Conservation (phyloP, 2,329 filamentous ascomycete species). For the Colletotrichum orchidophilum region DNA sequence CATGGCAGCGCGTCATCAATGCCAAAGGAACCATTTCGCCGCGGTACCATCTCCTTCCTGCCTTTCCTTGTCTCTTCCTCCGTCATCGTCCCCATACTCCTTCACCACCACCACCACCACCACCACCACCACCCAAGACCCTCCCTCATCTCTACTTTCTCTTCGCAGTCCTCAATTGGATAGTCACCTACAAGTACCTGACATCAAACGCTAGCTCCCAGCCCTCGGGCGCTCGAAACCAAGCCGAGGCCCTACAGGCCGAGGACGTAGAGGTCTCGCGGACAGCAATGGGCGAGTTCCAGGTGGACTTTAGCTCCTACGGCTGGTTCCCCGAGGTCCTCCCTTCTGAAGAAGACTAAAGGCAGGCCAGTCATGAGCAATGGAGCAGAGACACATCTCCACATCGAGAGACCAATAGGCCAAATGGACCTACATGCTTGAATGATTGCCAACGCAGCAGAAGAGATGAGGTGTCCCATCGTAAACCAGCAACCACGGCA, state of each 20-base stretch:
- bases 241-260: constrained; percentile 58
- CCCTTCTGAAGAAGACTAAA: constrained; percentile 53
- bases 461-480: neutral
- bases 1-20: constrained; percentile 95
- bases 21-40: constrained; percentile 86
- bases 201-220: constrained; percentile 51
- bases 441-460: neutral
- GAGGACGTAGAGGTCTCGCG: constrained; percentile 63
- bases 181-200: neutral
- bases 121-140: neutral
- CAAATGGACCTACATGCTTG: neutral
- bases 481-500: too few species aligned
- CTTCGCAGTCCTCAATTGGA: too few species aligned
- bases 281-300: constrained; percentile 60
- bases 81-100: neutral
- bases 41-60: constrained; percentile 59
- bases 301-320: constrained; percentile 59
- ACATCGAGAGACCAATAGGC: neutral
- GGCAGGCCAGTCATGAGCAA: neutral
- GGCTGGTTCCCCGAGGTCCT: constrained; percentile 65
- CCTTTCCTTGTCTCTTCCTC: too few species aligned
- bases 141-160: too few species aligned
- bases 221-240: constrained; percentile 57
- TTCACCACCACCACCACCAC: neutral
- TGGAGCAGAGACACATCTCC: too few species aligned